Evolutionary conservation across 768 basidiomycete genomes (phyloP).

Genomic region (Lactarius akahatsu): DNA sequence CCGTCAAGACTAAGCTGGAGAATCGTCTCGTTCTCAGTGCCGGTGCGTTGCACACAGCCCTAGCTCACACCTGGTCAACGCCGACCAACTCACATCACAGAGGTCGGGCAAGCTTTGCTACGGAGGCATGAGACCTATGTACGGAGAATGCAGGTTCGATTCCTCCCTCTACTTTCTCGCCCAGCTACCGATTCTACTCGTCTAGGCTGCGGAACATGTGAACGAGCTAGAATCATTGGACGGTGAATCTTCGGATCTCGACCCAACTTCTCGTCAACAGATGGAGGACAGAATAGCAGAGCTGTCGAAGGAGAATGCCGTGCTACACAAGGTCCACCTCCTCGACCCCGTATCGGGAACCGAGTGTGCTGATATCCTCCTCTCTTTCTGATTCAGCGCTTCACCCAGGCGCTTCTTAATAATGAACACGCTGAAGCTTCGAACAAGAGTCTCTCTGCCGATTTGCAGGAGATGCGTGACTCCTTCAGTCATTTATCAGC

Average conservation of each 20-base stretch:
- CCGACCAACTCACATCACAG: slow-evolving; percentile 45
- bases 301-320: slow-evolving; percentile 55
- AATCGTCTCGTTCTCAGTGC: slow-evolving; percentile 79
- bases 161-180: background rate
- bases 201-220: slow-evolving; percentile 30
- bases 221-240: slow-evolving; percentile 2
- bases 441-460: slow-evolving; percentile 67
- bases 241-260: slow-evolving; percentile 18
- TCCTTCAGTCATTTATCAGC: slow-evolving; percentile 65
- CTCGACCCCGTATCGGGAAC: background rate
- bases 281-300: slow-evolving; percentile 39
- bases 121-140: slow-evolving; percentile 86
- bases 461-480: slow-evolving; percentile 70
- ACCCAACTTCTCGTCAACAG: slow-evolving; percentile 30
- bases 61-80: background rate
- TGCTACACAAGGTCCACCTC: slow-evolving; percentile 56
- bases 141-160: slow-evolving; percentile 63
- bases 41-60: slow-evolving; percentile 50
- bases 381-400: slow-evolving; percentile 46
- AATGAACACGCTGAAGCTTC: slow-evolving; percentile 80
- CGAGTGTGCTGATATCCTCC: slow-evolving; percentile 21
- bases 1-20: slow-evolving; percentile 69
- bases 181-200: background rate
- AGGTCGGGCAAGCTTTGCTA: slow-evolving; percentile 87
- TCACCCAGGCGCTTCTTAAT: slow-evolving; percentile 76